Conservation (phyloP, 306 rosid genomes). For the Cotoneaster glaucophyllus region DNA sequence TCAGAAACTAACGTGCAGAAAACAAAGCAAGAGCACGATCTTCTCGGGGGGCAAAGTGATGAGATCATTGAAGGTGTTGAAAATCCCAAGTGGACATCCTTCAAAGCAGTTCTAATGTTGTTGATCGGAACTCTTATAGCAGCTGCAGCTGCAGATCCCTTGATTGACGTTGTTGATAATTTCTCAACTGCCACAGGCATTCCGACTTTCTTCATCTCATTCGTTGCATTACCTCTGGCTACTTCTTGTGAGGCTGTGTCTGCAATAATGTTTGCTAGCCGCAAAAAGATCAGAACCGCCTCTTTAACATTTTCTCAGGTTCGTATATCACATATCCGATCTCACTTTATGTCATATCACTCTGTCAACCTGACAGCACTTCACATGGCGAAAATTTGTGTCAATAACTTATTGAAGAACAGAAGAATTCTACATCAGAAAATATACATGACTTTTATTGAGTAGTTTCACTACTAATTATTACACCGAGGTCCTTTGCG, state of each 20-base stretch:
- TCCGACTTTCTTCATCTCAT: conserved; percentile 94
- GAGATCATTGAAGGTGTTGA: conserved; percentile 38
- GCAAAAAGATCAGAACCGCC: conserved; percentile 70
- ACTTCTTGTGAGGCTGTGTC: conserved; percentile 93
- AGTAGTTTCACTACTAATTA: no score
- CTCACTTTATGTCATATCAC: not conserved
- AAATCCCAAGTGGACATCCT: conserved; percentile 28
- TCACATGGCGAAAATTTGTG: not conserved
- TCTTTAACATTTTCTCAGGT: conserved; percentile 66
- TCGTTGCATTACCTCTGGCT: conserved; percentile 73
- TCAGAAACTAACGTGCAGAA: conserved; percentile 42
- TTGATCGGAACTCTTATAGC: conserved; percentile 72
- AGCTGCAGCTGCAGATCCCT: conserved; percentile 76
- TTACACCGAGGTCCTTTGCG: no score
- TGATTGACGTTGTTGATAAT: conserved; percentile 82
- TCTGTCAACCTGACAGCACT: not conserved
- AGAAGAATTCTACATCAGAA: no score
- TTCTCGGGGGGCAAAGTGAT: conserved; percentile 42
- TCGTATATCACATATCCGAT: conserved; percentile 7
- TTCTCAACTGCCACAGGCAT: conserved; percentile 81
- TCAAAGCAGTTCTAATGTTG: conserved; percentile 58
- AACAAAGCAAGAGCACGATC: conserved; percentile 64
- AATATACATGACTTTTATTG: no score
- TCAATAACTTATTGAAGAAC: no score
- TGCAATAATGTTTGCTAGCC: conserved; percentile 80